Base-by-base conservation (phyloP, 1,284 basidiomycete species). In the Microstroma glucosiphilum region DNA sequence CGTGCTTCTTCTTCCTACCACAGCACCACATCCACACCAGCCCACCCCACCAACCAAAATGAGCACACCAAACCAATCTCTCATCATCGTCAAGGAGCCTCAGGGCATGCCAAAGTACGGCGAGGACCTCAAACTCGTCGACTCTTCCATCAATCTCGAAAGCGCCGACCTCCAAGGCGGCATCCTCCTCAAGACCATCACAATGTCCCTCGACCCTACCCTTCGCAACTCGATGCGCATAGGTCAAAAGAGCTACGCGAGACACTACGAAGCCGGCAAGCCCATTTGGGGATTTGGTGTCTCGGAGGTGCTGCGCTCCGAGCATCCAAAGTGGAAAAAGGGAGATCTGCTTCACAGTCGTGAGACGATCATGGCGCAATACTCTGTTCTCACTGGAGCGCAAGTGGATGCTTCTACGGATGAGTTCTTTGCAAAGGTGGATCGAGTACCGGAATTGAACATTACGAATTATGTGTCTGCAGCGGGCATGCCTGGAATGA, bases 401-500 rank as follows among this genome's bases (percentile, higher is more conserved):
- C 3, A 54, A 54, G 51, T 19, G 26, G 51, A 54, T 15, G 7
- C n/a, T n/a, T 3, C 21, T 15, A 54, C 51, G 51, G 19, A 2
- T 15, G 25, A 26, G 2, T 13, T 19, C 21, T 21, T 23, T 54
- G 3, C 51, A 2, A 54, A 54, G 19, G 26, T 54, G 13, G 51
- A 54, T 6, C 51, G 21, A 26, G 8, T 19, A 2, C 51, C 51
- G 51, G 7, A 54, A 8, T 25, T 54, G 21, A 54, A 66, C 13
- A 56, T 75, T 43, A 65, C 69, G 56, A 75, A 72, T 59, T 79
- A 72, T 62, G 70, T 80, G 15, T 79, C 79, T 15, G 72, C 72
- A 2, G 67, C 80, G 15, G 80, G 80, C 37, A 72, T 70, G 62
- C 70, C 72, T 0, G 71, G 76, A 6, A 71, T 80, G 67, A 81